Evolutionary conservation across 108 stramenopile genomes (phyloP).

Genomic region (Asterionellopsis glacialis): DNA sequence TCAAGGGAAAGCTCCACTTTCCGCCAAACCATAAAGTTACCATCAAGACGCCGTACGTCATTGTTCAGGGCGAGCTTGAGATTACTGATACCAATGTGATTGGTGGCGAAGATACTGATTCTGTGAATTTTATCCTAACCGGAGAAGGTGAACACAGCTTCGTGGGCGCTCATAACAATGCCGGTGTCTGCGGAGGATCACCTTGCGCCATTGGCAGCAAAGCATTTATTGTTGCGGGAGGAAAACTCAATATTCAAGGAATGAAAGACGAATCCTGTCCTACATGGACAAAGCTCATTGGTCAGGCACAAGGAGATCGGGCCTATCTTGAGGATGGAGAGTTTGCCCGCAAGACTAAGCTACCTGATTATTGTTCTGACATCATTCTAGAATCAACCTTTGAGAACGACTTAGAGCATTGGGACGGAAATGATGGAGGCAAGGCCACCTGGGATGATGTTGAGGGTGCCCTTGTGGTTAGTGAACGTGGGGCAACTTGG

Average conservation of each 20-base stretch:
- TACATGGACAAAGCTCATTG: conserved; percentile 11
- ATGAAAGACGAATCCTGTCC: conserved; percentile 20
- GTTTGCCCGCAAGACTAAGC: too few species aligned
- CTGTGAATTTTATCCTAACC: conserved; percentile 42
- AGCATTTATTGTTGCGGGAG: conserved; percentile 62
- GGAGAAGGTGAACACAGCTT: conserved; percentile 9
- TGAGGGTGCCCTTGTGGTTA: neutral
- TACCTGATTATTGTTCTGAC: too few species aligned
- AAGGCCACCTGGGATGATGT: neutral
- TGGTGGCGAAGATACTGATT: conserved; percentile 23
- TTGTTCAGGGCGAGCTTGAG: conserved; percentile 63
- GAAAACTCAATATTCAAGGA: conserved; percentile 41
- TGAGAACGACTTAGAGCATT: too few species aligned
- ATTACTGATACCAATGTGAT: conserved; percentile 42
- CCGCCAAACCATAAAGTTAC: conserved; percentile 32
- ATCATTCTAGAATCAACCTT: too few species aligned
- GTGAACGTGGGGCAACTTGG: neutral
- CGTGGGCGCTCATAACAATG: neutral
- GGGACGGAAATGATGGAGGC: neutral
- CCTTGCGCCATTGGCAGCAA: conserved; percentile 48
- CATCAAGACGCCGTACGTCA: conserved; percentile 44
- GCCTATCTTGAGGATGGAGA: too few species aligned
- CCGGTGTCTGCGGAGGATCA: neutral
- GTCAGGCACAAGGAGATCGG: too few species aligned
- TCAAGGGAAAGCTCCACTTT: conserved; percentile 47